Evolutionary conservation across 2,329 filamentous ascomycete genomes (phyloP), one percentile per base, ranked within the genome.

Genomic region (Hymenoscyphus fructigenus): DNA sequence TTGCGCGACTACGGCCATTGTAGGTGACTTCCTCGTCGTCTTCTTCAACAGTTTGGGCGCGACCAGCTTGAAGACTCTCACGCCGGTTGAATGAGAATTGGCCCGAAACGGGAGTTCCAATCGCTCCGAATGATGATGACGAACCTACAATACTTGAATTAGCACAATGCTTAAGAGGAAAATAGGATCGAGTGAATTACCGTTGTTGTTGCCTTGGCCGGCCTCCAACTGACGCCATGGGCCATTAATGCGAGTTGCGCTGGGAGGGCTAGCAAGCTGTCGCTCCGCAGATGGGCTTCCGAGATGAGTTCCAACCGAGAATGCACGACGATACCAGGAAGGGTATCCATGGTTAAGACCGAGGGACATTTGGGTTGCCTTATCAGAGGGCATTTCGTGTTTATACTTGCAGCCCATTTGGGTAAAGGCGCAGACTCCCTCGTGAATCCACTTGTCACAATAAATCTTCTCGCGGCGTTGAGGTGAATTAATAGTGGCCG

Each of bases 401-500:
- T 93, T 94, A 81, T 88, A 97, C 69, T 89, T 87, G 79, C 93
- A 97, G 0, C 93, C 93, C 73, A 93, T 89, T 75, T 96, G 91
- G 3, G 85, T 88, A 76, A 92, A 97, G 67, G 90, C 90, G 75
- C 93, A 97, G 55, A 91, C 87, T 23, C 92, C 93, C 65, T 91
- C 89, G 71, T 91, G 88, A 62, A 97, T 89, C 93, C 93, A 97
- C 77, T 94, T 92, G 65, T 92, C 91, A 78, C 93, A 97, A 77
- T 90, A 96, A 28, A 90, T 80, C 75, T 96, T 96, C 65, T 76
- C 75, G 28, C 75, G 67, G 10, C 70, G 69, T 15, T 32, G 29
- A 15, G 44, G 44, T 5, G 58, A 23, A 20, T 6, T 29, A 20
- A 57, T 14, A 23, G 32, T 17, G 3, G 23, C 38, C 26, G 57